A percentile compares a stretch with the other conserved stretches of the same genome.
Conservation (phyloP, 2,329 filamentous ascomycete genomes). For the Fusarium avenaceum region DNA sequence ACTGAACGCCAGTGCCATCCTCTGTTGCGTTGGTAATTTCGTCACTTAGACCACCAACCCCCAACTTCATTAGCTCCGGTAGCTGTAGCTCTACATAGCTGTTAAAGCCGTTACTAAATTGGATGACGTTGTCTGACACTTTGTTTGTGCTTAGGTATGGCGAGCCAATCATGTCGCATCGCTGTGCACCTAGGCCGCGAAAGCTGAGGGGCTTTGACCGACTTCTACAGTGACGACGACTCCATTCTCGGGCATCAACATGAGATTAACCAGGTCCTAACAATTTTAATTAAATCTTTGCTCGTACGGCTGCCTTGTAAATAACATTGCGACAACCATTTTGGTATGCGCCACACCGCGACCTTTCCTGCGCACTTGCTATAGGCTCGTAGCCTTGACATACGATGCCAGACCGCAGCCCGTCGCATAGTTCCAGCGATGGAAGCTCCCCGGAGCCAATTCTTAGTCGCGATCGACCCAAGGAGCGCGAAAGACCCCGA, state of each 20-base stretch:
- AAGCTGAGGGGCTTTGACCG: constrained; percentile 46
- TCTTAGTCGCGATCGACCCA: constrained; percentile 28
- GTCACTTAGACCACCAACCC: too few relatives aligned
- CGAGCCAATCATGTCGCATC: constrained; percentile 40
- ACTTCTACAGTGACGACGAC: constrained; percentile 30
- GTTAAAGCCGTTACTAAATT: not conserved
- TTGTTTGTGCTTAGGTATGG: constrained; percentile 37
- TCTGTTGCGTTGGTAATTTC: not conserved
- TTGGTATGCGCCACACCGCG: constrained; percentile 38
- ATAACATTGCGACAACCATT: constrained; percentile 25
- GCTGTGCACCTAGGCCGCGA: constrained; percentile 30
- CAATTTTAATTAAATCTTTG: constrained; percentile 10
- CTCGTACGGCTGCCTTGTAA: not conserved
- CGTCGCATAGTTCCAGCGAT: constrained; percentile 44
- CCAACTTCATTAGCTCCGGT: too few relatives aligned
- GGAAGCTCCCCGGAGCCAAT: constrained; percentile 42
- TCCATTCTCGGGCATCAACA: constrained; percentile 28
- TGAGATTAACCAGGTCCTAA: constrained; percentile 19
- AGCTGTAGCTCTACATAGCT: not conserved
- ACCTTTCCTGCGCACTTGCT: constrained; percentile 19
- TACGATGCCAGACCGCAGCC: constrained; percentile 44
- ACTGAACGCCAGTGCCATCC: not conserved
- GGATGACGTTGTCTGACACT: constrained; percentile 34
- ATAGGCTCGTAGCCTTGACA: constrained; percentile 28
- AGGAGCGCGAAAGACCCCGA: constrained; percentile 15